These are phyloP conservation scores for Phytopythium cucurbitacearum DNA, from an alignment of 352 stramenopile species.

Conservation along the genomic window DNA sequence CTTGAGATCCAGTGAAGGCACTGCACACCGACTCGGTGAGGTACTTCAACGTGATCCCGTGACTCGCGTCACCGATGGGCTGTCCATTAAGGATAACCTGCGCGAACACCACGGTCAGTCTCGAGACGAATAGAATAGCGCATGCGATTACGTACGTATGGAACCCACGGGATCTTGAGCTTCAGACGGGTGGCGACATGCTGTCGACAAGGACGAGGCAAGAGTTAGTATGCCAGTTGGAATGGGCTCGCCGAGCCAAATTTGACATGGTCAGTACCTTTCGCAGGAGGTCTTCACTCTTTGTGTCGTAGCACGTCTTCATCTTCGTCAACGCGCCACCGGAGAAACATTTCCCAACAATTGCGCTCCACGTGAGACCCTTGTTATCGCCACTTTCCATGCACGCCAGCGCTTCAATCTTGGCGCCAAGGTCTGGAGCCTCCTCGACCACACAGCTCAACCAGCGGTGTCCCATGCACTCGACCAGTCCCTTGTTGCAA, in stretches of 20 bases:
- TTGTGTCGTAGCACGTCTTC: slow-evolving; percentile 59
- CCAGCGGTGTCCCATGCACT: slow-evolving; percentile 78
- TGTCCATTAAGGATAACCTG: slow-evolving; percentile 60
- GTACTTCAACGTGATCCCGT: slow-evolving; percentile 66
- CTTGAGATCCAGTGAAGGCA: slow-evolving; percentile 48
- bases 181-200: slow-evolving; percentile 46
- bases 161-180: slow-evolving; percentile 59
- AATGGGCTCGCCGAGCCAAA: background rate
- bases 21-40: slow-evolving; percentile 64
- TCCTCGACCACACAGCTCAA: slow-evolving; percentile 72
- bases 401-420: slow-evolving; percentile 64
- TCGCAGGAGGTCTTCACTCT: slow-evolving; percentile 48
- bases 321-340: slow-evolving; percentile 41
- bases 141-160: slow-evolving; percentile 37
- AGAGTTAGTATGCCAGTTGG: background rate
- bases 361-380: slow-evolving; percentile 55
- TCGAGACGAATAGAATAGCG: background rate
- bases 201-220: slow-evolving; percentile 12
- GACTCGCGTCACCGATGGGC: slow-evolving; percentile 46
- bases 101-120: background rate
- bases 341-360: slow-evolving; percentile 64
- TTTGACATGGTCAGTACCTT: slow-evolving; percentile 21
- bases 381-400: slow-evolving; percentile 79
- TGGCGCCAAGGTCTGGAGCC: slow-evolving; percentile 52
- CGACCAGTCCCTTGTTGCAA: slow-evolving; percentile 59